Evolutionary conservation across 306 rosid species (phyloP).

Genomic region (Gillenia trifoliata): DNA sequence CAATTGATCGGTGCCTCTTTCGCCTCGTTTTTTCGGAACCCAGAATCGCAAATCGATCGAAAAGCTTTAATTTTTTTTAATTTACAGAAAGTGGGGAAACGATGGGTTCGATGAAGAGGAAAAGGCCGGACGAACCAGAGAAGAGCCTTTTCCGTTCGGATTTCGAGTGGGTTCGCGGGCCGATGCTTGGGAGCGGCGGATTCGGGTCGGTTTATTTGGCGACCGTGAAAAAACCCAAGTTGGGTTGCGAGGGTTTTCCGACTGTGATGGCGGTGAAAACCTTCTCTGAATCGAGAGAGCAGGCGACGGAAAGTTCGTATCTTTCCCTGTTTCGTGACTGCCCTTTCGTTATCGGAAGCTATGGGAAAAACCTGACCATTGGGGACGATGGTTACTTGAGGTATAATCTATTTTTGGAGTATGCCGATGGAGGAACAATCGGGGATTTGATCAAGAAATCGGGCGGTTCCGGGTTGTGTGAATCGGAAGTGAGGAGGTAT

Average conservation of each 20-base stretch:
- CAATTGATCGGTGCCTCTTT: background rate
- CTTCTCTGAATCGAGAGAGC: background rate
- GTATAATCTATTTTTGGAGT: constrained; percentile 12
- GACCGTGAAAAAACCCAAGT: background rate
- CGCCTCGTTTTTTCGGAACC: background rate
- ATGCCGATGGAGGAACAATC: constrained; percentile 7
- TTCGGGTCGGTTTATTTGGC: background rate
- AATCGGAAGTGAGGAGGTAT: background rate
- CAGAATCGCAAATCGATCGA: background rate
- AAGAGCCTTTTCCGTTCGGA: background rate
- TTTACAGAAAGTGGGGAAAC: too few relatives aligned
- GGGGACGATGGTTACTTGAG: background rate
- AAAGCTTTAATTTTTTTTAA: too few relatives aligned
- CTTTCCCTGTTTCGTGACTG: background rate
- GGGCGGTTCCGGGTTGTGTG: background rate
- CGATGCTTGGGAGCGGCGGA: background rate
- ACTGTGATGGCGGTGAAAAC: background rate
- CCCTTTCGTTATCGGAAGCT: background rate
- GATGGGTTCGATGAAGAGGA: background rate
- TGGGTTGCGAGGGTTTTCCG: background rate
- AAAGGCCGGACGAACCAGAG: background rate
- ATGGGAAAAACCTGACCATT: background rate
- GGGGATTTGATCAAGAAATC: background rate
- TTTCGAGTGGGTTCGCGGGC: background rate
- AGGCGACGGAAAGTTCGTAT: background rate